Conservation (phyloP, 495 filamentous ascomycete genomes). For the Penicillium daleae region DNA sequence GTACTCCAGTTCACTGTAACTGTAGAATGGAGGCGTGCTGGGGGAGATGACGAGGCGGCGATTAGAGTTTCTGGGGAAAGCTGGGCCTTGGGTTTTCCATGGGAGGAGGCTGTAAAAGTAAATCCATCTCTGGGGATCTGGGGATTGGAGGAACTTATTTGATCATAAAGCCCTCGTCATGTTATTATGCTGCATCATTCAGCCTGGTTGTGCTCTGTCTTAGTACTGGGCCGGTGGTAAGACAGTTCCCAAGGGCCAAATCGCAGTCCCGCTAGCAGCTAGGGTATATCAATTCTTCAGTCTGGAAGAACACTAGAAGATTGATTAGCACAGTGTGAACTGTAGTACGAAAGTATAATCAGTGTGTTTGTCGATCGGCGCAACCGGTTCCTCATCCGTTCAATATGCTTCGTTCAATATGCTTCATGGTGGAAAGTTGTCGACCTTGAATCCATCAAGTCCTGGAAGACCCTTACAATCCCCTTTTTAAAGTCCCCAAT, state of each 20-base stretch:
- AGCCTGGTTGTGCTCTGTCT: too few species aligned
- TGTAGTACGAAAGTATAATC: background rate
- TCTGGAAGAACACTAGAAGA: background rate
- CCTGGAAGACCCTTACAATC: background rate
- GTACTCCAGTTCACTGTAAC: too few species aligned
- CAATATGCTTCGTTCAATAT: too few species aligned
- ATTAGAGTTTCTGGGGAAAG: conserved; percentile 23
- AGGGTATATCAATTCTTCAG: background rate
- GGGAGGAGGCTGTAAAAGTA: background rate
- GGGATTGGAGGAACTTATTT: background rate
- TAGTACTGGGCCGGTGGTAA: background rate
- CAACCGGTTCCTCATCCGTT: background rate
- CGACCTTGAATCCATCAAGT: background rate
- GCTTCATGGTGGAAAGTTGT: background rate
- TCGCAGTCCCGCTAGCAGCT: background rate
- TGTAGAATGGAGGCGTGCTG: background rate
- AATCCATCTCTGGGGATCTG: background rate
- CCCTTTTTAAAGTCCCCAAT: too few species aligned
- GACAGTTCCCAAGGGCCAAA: background rate
- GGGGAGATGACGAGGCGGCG: background rate
- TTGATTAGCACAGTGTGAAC: background rate
- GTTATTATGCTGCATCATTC: background rate
- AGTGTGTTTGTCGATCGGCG: background rate
- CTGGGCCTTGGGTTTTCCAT: conserved; percentile 2
- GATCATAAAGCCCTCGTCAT: background rate